These are phyloP conservation scores for Blastobotrys elegans DNA, from an alignment of 1,139 yeast genomes.

Conservation along the genomic window DNA sequence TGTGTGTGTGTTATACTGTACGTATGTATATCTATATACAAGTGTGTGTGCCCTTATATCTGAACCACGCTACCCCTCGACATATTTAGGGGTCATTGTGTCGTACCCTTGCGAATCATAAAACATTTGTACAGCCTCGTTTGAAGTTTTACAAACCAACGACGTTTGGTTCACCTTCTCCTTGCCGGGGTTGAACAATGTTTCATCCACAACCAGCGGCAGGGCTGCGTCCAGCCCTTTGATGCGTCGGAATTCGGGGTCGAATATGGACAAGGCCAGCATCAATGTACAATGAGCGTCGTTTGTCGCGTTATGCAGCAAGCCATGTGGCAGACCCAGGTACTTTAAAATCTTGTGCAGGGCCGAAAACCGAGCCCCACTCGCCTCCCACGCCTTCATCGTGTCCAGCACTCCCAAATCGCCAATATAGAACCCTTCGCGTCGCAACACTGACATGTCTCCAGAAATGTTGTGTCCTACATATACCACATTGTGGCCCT, in stretches of 20 bases:
- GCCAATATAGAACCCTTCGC: constrained; percentile 48
- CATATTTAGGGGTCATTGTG: no score
- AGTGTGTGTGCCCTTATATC: no score
- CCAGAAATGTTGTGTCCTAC: constrained; percentile 71
- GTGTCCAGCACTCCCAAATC: constrained; percentile 47
- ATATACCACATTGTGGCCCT: constrained; percentile 35
- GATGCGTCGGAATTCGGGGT: constrained; percentile 37
- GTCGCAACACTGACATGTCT: constrained; percentile 51
- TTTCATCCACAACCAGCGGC: constrained; percentile 1
- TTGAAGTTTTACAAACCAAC: neutral
- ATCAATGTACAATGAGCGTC: constrained; percentile 68
- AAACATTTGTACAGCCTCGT: constrained; percentile 1
- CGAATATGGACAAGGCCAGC: constrained; percentile 49
- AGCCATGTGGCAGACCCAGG: constrained; percentile 55
- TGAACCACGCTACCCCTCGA: no score
- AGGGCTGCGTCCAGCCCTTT: neutral
- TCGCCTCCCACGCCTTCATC: constrained; percentile 42
- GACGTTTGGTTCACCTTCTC: neutral
- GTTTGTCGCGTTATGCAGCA: constrained; percentile 77
- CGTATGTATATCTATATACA: no score
- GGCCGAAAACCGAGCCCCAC: constrained; percentile 44
- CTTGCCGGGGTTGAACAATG: neutral
- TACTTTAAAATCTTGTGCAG: constrained; percentile 48
- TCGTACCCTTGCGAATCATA: neutral
- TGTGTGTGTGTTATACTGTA: no score